Base-by-base conservation (phyloP, 2,329 filamentous ascomycete genomes). In the Xylariaceae sp. region DNA sequence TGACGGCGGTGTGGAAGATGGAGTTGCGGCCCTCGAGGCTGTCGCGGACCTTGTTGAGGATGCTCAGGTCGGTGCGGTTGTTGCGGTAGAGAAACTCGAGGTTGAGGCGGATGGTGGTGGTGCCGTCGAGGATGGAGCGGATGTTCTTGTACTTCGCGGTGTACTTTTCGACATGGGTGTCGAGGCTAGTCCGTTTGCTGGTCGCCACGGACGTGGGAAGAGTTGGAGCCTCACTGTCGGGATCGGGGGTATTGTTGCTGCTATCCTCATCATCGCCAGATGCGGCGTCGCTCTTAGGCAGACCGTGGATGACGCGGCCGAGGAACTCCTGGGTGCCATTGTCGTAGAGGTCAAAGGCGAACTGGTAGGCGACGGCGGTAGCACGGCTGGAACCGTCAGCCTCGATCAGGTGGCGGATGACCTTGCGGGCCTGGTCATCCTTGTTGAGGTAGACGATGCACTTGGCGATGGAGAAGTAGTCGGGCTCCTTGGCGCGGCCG, bases 301-400 rank as follows among this genome's bases (percentile, higher is more conserved):
- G 75, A 41, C 89, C 84, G 51, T 88, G 83, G 63, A 92, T 85
- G 40, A 99, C 89, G 71, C 94, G 96, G 58, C 85, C 85, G 19
- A 99, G 72, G 62, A 99, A 99, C 66, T 97, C 94, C 63, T 99
- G 94, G 0, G 94, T 97, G 59, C 94, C 94, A 65, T 99, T 99
- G 72, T 99, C 94, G 70, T 96, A 97, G 6, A 99, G 78, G 64
- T 99, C 94, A 63, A 99, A 99, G 1, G 92, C 94, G 49, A 99
- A 95, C 68, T 99, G 94, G 68, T 97, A 99, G 15, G 94, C 94
- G 44, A 89, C 86, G 17, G 91, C 88, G 14, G 89, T 81, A 0
- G 90, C 90, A 52, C 83, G 83, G 44, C 83, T 14, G 33, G 12
- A 12, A 3, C 15, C 33, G 12, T 36, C 78, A 58, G 95, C 89